Conservation (phyloP, 2,329 filamentous ascomycete species). For the Cladophialophora chaetospira region DNA sequence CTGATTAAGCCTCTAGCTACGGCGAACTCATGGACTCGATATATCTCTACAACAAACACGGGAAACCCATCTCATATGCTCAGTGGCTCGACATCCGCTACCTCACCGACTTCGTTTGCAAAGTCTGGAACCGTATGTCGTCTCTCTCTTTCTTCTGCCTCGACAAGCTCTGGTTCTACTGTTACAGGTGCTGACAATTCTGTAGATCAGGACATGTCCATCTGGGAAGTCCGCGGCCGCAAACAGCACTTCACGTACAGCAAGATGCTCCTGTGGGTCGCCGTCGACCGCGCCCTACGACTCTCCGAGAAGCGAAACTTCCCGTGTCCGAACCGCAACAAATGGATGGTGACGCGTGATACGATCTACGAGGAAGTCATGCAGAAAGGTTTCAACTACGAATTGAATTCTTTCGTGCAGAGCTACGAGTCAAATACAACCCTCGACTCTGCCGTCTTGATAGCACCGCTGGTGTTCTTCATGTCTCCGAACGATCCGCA, state of each 20-base stretch:
- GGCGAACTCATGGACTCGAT: constrained; percentile 76
- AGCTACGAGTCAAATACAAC: constrained; percentile 72
- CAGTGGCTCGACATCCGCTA: constrained; percentile 71
- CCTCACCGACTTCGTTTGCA: constrained; percentile 70
- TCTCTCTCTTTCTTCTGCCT: too few relatives aligned
- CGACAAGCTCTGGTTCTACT: too few relatives aligned
- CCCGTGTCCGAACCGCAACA: constrained; percentile 68
- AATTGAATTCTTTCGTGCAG: constrained; percentile 71
- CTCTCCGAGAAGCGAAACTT: constrained; percentile 74
- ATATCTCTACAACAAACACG: constrained; percentile 78
- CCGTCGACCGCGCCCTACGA: constrained; percentile 73
- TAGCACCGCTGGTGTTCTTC: constrained; percentile 78
- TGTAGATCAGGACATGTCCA: constrained; percentile 79
- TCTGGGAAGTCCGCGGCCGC: constrained; percentile 76
- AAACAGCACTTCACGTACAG: constrained; percentile 79
- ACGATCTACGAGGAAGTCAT: constrained; percentile 73
- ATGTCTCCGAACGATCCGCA: constrained; percentile 75
- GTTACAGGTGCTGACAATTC: too few relatives aligned
- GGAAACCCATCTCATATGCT: constrained; percentile 75
- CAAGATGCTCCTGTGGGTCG: constrained; percentile 84
- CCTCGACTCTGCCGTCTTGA: constrained; percentile 73
- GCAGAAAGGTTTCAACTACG: constrained; percentile 73
- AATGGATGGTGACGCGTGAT: constrained; percentile 69
- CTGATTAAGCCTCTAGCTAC: too few relatives aligned
- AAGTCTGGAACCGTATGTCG: constrained; percentile 64